Evolutionary conservation across 106 monocot genomes (phyloP).

Genomic region (Cymbidium sinense): DNA sequence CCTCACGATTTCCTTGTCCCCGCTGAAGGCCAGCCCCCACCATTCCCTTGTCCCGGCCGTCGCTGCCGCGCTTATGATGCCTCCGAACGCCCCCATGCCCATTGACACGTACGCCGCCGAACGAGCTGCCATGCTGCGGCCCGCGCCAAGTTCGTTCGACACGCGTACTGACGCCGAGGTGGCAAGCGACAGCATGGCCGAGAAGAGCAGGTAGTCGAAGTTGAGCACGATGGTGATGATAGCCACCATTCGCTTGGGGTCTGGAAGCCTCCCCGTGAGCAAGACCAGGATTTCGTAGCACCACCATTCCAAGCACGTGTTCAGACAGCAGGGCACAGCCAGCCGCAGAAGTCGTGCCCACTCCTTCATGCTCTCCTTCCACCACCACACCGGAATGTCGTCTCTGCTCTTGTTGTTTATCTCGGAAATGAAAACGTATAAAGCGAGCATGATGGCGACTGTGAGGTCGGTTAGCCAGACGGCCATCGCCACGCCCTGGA

Average conservation of each 20-base stretch:
- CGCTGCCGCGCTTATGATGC: constrained; percentile 24
- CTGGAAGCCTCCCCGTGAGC: constrained; percentile 40
- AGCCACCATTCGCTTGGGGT: constrained; percentile 21
- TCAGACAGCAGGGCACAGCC: constrained; percentile 45
- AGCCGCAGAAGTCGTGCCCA: constrained; percentile 33
- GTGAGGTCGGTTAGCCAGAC: constrained; percentile 69
- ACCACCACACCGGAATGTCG: not conserved
- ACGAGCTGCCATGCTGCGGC: constrained; percentile 12
- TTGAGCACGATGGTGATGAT: constrained; percentile 56
- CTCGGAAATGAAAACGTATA: constrained; percentile 41
- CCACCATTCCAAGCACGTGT: constrained; percentile 81
- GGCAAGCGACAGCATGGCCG: constrained; percentile 47
- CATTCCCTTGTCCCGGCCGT: constrained; percentile 16
- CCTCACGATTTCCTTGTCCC: constrained; percentile 18
- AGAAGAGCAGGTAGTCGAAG: constrained; percentile 64
- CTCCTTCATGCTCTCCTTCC: constrained; percentile 12
- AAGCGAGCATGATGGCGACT: constrained; percentile 31
- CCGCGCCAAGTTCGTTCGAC: constrained; percentile 61
- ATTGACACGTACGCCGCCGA: constrained; percentile 30
- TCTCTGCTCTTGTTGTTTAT: constrained; percentile 8
- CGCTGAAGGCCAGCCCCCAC: constrained; percentile 49
- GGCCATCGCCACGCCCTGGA: constrained; percentile 63
- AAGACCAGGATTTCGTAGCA: constrained; percentile 70
- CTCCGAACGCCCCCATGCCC: constrained; percentile 11
- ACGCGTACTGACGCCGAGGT: constrained; percentile 47